These are phyloP conservation scores for Phytophthora foliorum DNA, from an alignment of 352 stramenopile genomes.

Conservation along the genomic window DNA sequence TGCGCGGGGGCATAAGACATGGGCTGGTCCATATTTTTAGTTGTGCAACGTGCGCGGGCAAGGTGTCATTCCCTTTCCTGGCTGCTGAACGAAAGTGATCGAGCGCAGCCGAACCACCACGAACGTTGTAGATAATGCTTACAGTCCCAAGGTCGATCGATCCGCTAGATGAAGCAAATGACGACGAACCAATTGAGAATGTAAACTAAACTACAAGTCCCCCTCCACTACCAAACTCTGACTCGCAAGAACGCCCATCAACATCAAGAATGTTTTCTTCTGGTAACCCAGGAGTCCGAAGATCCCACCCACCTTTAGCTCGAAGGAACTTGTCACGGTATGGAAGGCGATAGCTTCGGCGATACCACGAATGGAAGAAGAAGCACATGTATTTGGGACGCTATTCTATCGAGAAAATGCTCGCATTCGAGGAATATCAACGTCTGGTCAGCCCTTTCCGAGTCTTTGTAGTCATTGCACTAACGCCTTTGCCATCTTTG, in stretches of 20 bases:
- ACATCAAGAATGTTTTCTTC: background rate
- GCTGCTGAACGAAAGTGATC: no score
- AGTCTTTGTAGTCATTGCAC: constrained; percentile 21
- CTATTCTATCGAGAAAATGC: constrained; percentile 39
- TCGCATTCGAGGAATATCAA: constrained; percentile 34
- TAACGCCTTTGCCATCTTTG: constrained; percentile 21
- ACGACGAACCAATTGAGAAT: background rate
- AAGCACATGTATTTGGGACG: constrained; percentile 25
- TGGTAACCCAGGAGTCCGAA: background rate
- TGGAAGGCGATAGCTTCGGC: background rate
- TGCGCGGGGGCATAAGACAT: no score
- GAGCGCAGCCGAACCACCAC: background rate
- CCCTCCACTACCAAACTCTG: background rate
- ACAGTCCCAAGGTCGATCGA: background rate
- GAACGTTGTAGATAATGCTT: background rate
- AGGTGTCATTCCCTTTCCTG: background rate
- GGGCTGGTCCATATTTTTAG: no score
- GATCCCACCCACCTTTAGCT: background rate
- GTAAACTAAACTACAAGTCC: background rate
- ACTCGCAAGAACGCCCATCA: background rate
- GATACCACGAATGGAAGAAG: constrained; percentile 24
- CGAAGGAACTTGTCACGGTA: background rate
- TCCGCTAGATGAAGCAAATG: background rate
- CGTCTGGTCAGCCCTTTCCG: background rate
- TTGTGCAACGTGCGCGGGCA: no score